A percentile compares a stretch with the other conserved stretches of the same genome.
phyloP scores from a whole-genome alignment of 2,329 filamentous ascomycete genomes.

The Cladobotryum mycophilum region DNA sequence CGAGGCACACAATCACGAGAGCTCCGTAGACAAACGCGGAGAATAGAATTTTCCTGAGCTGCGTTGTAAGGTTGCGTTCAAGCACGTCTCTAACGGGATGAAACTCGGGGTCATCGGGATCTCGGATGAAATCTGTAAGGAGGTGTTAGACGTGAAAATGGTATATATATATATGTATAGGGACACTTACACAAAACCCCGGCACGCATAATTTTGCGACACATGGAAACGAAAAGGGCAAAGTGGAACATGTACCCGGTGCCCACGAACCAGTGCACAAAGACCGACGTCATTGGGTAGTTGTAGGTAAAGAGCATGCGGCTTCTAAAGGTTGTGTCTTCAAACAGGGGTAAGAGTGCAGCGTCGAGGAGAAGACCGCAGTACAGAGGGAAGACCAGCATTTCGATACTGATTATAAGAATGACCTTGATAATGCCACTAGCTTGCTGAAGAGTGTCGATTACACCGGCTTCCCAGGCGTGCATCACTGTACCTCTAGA shows the following conservation, averaged over 20 bases:
- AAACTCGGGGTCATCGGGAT: constrained; percentile 96
- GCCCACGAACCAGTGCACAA: constrained; percentile 97
- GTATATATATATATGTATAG: neutral
- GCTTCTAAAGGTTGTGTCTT: constrained; percentile 68
- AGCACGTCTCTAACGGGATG: constrained; percentile 95
- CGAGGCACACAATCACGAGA: constrained; percentile 85
- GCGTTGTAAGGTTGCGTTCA: constrained; percentile 84
- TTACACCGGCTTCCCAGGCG: constrained; percentile 67
- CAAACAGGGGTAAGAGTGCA: constrained; percentile 84
- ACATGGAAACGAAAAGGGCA: constrained; percentile 97
- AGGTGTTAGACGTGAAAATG: constrained; percentile 11
- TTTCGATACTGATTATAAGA: constrained; percentile 96
- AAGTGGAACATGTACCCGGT: constrained; percentile 99
- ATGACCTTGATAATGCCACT: constrained; percentile 98
- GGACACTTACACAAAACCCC: constrained; percentile 77
- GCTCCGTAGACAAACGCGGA: constrained; percentile 94
- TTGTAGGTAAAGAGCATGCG: constrained; percentile 70
- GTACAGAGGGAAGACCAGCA: constrained; percentile 95
- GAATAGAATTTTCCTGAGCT: constrained; percentile 92
- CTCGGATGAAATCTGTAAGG: constrained; percentile 78
- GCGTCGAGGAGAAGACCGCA: constrained; percentile 86
- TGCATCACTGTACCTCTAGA: constrained; percentile 50
- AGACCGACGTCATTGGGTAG: constrained; percentile 83
- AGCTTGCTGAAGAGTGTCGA: constrained; percentile 83
- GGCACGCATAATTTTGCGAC: constrained; percentile 90